phyloP scores from a whole-genome alignment of 169 alveolate species.

The Eimeria acervulina region DNA sequence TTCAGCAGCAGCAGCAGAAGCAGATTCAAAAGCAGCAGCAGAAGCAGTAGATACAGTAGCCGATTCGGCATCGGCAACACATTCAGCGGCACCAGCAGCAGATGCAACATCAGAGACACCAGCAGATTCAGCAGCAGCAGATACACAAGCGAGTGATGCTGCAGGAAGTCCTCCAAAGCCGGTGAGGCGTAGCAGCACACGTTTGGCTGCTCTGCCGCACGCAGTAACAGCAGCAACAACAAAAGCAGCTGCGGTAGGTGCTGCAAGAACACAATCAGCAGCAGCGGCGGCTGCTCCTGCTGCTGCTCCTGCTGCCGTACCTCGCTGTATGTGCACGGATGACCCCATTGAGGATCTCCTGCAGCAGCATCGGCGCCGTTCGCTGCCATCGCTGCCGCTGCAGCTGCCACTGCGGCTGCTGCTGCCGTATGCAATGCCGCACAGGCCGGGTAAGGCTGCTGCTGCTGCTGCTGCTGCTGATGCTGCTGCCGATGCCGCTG shows the following conservation, averaged over 20 bases:
- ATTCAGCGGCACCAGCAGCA: not conserved
- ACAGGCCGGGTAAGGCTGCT: not conserved
- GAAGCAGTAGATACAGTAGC: not conserved
- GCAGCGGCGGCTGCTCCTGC: not conserved
- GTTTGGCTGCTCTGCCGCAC: not conserved
- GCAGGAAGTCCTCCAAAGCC: not conserved
- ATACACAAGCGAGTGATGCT: not conserved
- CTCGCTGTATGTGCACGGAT: constrained; percentile 13
- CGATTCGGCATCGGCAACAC: no score
- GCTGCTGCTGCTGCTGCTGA: not conserved
- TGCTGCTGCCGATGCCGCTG: constrained; percentile 9
- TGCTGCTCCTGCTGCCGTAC: not conserved
- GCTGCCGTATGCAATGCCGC: not conserved
- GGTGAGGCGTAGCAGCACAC: not conserved
- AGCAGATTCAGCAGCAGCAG: not conserved
- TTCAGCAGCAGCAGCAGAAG: not conserved
- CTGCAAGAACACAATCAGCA: not conserved
- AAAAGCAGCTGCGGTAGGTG: not conserved
- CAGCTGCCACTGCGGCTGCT: constrained; percentile 17
- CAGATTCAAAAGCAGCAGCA: no score
- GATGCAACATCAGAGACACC: no score
- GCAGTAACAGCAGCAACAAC: not conserved
- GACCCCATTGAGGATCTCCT: not conserved
- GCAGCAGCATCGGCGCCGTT: constrained; percentile 26
- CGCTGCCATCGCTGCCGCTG: constrained; percentile 46